Conservation (phyloP, 2,329 filamentous ascomycete genomes). For the Diplodia seriata region DNA sequence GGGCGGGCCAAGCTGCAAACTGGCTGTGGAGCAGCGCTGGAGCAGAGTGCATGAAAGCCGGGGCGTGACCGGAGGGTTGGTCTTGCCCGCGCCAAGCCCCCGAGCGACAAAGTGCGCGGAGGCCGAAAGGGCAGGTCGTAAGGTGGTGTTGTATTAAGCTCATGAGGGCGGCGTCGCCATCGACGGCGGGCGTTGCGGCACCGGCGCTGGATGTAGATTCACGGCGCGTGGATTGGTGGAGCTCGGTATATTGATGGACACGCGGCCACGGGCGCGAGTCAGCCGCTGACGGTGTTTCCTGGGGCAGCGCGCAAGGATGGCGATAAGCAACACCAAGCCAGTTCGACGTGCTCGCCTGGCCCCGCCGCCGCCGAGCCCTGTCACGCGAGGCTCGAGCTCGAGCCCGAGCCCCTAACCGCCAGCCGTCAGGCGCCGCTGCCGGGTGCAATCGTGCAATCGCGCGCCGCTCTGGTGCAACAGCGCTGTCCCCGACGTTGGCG, state of each 20-base stretch:
- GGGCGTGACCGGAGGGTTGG: constrained; percentile 12
- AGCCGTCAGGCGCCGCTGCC: constrained; percentile 2
- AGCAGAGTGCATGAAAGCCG: background rate
- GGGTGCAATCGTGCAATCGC: constrained; percentile 6
- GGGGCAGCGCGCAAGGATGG: constrained; percentile 7
- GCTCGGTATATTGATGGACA: constrained; percentile 21
- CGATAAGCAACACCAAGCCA: constrained; percentile 31
- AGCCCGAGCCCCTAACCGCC: background rate
- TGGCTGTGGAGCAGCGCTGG: constrained; percentile 17
- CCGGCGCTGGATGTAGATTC: constrained; percentile 1
- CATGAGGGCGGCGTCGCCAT: constrained; percentile 15
- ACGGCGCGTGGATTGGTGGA: constrained; percentile 18
- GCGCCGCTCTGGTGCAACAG: background rate
- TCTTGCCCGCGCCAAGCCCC: constrained; percentile 19
- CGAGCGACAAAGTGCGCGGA: background rate
- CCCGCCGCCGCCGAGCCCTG: constrained; percentile 5
- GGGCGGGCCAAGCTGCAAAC: constrained; percentile 24
- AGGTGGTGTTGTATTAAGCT: constrained; percentile 29
- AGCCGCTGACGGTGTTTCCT: constrained; percentile 28
- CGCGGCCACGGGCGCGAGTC: constrained; percentile 28
- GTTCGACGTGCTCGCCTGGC: background rate
- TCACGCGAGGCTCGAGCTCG: constrained; percentile 26
- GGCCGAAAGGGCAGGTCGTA: constrained; percentile 30
- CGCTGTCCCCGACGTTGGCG: background rate
- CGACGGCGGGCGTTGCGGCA: constrained; percentile 3